Conservation (phyloP, 2,329 filamentous ascomycete genomes). For the Aspergillus fischeri region DNA sequence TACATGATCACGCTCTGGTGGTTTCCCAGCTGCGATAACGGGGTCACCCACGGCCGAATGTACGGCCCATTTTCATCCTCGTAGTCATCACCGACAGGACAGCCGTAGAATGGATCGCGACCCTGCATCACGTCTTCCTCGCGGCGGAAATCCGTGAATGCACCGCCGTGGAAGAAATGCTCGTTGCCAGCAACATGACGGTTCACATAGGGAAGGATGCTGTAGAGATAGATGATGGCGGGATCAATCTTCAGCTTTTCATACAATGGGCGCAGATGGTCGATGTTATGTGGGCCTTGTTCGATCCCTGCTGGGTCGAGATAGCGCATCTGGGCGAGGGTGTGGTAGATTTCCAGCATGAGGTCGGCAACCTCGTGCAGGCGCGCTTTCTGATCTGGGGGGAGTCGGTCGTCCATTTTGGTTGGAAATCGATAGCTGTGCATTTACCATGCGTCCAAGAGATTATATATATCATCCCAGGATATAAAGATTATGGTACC, state of each 20-base stretch:
- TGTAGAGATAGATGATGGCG: conserved; percentile 8
- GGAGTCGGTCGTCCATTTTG: background rate
- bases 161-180: conserved; percentile 3
- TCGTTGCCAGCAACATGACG: background rate
- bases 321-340: conserved; percentile 25
- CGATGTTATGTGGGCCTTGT: conserved; percentile 5
- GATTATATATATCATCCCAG: too few species aligned
- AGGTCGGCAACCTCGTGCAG: conserved; percentile 25
- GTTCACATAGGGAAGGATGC: conserved; percentile 16
- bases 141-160: conserved; percentile 2
- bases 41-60: conserved; percentile 28
- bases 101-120: conserved; percentile 3
- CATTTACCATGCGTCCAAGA: background rate
- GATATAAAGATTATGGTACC: too few species aligned
- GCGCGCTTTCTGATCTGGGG: conserved; percentile 1
- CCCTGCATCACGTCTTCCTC: background rate
- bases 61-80: conserved; percentile 17
- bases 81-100: conserved; percentile 2
- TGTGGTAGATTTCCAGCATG: conserved; percentile 27
- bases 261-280: conserved; percentile 12
- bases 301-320: conserved; percentile 11
- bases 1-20: conserved; percentile 24
- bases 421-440: background rate
- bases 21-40: conserved; percentile 22
- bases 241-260: conserved; percentile 1